Conservation (phyloP, 192 early-diverging fungal species). For the Linnemannia schmuckeri region DNA sequence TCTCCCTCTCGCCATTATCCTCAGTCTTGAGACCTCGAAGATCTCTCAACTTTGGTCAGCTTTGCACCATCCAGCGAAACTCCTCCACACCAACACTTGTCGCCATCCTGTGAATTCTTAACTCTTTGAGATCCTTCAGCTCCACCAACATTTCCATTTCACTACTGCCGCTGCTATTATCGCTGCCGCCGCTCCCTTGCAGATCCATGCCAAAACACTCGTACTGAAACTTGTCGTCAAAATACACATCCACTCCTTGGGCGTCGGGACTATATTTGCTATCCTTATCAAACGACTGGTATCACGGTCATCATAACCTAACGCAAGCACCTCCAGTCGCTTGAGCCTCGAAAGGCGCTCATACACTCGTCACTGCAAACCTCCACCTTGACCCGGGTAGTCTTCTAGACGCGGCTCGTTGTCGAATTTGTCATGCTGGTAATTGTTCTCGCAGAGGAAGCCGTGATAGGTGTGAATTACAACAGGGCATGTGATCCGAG, state of each 20-base stretch:
- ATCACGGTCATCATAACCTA: neutral
- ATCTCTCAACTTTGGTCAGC: neutral
- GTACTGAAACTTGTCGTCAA: neutral
- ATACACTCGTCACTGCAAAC: neutral
- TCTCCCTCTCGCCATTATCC: too few species aligned
- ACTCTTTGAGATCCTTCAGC: neutral
- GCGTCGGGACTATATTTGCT: neutral
- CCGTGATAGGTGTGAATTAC: neutral
- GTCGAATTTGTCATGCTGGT: neutral
- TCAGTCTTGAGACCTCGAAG: neutral
- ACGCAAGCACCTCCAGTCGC: neutral
- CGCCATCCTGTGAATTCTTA: neutral
- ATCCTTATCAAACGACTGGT: neutral
- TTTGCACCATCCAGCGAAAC: neutral
- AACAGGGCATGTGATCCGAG: neutral
- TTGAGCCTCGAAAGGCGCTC: conserved; percentile 7
- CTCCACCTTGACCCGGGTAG: too few species aligned
- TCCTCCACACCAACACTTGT: neutral
- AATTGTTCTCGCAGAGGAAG: too few species aligned
- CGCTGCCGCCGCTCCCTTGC: too few species aligned
- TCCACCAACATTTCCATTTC: neutral
- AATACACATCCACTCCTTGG: neutral
- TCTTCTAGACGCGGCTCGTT: neutral
- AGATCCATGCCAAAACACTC: conserved; percentile 2
- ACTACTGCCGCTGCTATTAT: too few species aligned